Conservation (phyloP, 495 filamentous ascomycete genomes). For the Friedmanniomyces simplex region DNA sequence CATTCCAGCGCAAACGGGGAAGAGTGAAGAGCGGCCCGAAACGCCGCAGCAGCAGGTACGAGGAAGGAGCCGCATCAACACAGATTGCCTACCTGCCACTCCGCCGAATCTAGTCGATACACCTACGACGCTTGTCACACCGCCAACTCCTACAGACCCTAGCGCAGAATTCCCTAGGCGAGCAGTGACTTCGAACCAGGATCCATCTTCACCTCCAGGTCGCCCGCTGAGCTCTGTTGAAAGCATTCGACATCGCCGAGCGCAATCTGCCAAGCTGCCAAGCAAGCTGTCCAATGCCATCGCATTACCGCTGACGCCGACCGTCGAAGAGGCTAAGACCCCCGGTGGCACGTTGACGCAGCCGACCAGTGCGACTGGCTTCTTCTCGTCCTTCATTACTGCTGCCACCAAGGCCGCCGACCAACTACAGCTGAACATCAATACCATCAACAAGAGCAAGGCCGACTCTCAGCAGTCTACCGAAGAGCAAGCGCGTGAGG, state of each 20-base stretch:
- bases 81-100: conserved; percentile 22
- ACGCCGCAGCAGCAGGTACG: conserved; percentile 3
- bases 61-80: conserved; percentile 10
- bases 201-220: background rate
- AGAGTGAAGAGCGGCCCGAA: conserved; percentile 8
- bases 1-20: background rate
- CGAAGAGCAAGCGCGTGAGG: conserved; percentile 29
- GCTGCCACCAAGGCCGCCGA: conserved; percentile 92
- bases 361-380: conserved; percentile 48
- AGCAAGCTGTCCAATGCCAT: conserved; percentile 83
- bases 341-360: conserved; percentile 33
- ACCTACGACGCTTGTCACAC: conserved; percentile 34
- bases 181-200: conserved; percentile 2
- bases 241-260: conserved; percentile 35
- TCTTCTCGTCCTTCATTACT: conserved; percentile 88
- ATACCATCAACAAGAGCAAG: conserved; percentile 35
- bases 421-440: conserved; percentile 68
- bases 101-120: conserved; percentile 30
- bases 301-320: conserved; percentile 61
- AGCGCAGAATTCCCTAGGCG: conserved; percentile 17
- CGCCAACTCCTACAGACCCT: conserved; percentile 33
- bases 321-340: conserved; percentile 49
- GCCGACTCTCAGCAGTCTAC: conserved; percentile 10
- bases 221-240: conserved; percentile 9
- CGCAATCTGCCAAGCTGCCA: conserved; percentile 53